Conservation (phyloP, 352 stramenopile species). For the Phytopythium sindhum region DNA sequence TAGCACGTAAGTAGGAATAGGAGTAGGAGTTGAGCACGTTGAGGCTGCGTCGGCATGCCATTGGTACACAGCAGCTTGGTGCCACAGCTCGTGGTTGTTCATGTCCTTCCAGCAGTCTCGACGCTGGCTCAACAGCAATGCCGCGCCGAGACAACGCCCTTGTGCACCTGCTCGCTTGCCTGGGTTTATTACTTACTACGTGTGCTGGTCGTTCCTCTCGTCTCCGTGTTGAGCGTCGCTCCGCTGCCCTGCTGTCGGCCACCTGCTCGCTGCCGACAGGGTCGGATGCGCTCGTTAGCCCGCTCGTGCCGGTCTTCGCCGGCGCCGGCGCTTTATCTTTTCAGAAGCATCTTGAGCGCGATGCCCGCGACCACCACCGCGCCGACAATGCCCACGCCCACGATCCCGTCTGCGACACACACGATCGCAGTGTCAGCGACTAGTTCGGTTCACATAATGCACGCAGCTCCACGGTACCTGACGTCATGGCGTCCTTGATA, state of each 20-base stretch:
- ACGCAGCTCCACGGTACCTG: constrained; percentile 22
- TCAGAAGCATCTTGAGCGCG: constrained; percentile 69
- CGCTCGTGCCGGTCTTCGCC: constrained; percentile 1
- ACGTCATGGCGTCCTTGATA: constrained; percentile 66
- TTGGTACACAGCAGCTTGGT: neutral
- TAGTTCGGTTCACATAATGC: neutral
- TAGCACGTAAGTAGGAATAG: constrained; percentile 5
- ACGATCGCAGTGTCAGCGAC: neutral
- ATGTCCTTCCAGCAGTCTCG: neutral
- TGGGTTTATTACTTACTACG: constrained; percentile 16
- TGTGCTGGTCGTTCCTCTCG: constrained; percentile 1
- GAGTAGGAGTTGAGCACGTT: neutral
- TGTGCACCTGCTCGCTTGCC: neutral
- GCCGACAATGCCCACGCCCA: constrained; percentile 64
- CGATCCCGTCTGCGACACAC: constrained; percentile 44
- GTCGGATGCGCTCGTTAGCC: no score
- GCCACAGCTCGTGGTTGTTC: neutral
- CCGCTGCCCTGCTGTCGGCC: constrained; percentile 7
- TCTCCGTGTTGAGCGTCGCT: constrained; percentile 6
- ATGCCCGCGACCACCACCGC: constrained; percentile 70
- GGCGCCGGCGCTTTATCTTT: constrained; percentile 39
- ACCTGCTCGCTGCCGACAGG: neutral
- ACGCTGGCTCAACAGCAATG: neutral
- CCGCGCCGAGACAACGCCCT: neutral
- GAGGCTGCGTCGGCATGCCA: neutral